Conservation (phyloP, 371 early-diverging fungal species). For the Mucor plumbeus region DNA sequence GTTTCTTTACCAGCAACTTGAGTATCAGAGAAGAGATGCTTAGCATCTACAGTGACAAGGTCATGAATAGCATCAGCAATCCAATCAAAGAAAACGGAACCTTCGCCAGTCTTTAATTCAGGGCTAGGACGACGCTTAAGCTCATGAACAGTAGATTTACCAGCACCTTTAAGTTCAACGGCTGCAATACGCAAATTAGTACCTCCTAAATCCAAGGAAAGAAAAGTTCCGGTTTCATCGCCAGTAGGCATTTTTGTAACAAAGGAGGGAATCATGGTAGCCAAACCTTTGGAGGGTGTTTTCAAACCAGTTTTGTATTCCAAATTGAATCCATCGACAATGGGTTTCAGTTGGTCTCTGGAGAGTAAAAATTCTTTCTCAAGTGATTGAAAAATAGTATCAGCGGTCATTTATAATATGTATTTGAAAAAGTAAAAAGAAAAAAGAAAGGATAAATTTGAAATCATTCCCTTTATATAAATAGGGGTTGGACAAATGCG, state of each 20-base stretch:
- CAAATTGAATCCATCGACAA: slow-evolving; percentile 51
- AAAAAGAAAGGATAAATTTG: slow-evolving; percentile 8
- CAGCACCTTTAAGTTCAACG: slow-evolving; percentile 76
- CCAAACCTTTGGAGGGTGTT: slow-evolving; percentile 55
- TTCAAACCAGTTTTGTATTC: slow-evolving; percentile 50
- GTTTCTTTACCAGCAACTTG: slow-evolving; percentile 39
- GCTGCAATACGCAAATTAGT: slow-evolving; percentile 90
- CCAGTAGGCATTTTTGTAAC: slow-evolving; percentile 86
- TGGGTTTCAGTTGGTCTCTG: slow-evolving; percentile 54
- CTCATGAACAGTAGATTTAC: slow-evolving; percentile 72
- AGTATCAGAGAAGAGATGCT: slow-evolving; percentile 29
- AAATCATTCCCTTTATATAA: neutral
- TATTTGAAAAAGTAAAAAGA: slow-evolving; percentile 2
- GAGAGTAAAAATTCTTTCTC: slow-evolving; percentile 44
- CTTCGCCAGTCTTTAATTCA: slow-evolving; percentile 67
- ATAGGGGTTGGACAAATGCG: slow-evolving; percentile 7
- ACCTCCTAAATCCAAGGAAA: slow-evolving; percentile 93
- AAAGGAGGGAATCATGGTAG: slow-evolving; percentile 83
- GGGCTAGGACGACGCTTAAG: slow-evolving; percentile 63
- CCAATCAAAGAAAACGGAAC: slow-evolving; percentile 86
- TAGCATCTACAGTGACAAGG: slow-evolving; percentile 39
- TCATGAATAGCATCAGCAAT: slow-evolving; percentile 70
- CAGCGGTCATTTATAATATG: slow-evolving; percentile 18
- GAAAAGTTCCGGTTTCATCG: slow-evolving; percentile 80
- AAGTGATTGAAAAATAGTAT: slow-evolving; percentile 34